Base-by-base conservation (phyloP, 768 basidiomycete species). In the Mycena latifolia region DNA sequence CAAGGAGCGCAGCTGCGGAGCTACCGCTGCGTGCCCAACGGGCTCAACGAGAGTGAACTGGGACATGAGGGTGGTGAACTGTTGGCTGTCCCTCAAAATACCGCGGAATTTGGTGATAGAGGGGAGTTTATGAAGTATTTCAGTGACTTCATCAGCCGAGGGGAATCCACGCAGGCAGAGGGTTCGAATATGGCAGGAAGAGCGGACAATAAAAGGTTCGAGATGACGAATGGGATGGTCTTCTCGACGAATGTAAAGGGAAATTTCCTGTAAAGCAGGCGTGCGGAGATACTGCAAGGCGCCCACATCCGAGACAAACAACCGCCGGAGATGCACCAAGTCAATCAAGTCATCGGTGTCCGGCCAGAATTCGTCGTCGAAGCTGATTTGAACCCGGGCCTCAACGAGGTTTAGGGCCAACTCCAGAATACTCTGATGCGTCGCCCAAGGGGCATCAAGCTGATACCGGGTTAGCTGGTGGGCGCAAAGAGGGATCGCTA, bases 391-490 rank as follows among this genome's bases (percentile, higher is more conserved):
- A n/a, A n/a, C n/a, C n/a, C n/a, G 31, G 20, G 52, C 61, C 17
- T 63, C 33, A 25, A 37, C 37, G 9, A 62, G 31, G 7, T 62
- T 46, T 37, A 0, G 31, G 2, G 28, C 48, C 11, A 33, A 17
- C 31, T 51, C 37, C 22, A 64, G 24, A 6, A 57, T 25, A 10
- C 15, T 25, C 9, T 20, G 28, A 52, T 64, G 63, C 14, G 29
- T 18, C 11, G 18, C 33, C 55, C 63, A 64, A 0, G 55, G 50
- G 18, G 9, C 50, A 8, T 45, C 17, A 27, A 57, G n/a, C 3
- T 43, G 39, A 27, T 64, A 64, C 8, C 48, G n/a, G 4, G 55
- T 64, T 31, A 64, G 63, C 11, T 56, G 35, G 4, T 53, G 37
- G 0, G 17, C 11, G 5, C 55, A 48, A 22, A 58, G 46, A 17